These are phyloP conservation scores for Amanita fuliginea DNA, from an alignment of 768 basidiomycete species.

Conservation along the genomic window DNA sequence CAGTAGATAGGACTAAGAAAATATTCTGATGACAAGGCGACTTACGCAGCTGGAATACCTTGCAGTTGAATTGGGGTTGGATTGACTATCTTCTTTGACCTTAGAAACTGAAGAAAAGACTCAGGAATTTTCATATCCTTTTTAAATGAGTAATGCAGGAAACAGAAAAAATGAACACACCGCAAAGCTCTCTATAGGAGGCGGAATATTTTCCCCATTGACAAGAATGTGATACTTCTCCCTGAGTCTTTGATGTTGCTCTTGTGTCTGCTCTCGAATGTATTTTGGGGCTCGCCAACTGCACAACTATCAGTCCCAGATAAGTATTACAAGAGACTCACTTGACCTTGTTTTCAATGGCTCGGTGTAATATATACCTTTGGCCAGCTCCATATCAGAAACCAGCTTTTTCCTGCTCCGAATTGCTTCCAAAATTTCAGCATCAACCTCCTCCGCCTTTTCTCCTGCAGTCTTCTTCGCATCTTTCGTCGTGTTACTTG, in stretches of 20 bases:
- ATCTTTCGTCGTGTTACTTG: slow-evolving; percentile 29
- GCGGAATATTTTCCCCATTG: slow-evolving; percentile 90
- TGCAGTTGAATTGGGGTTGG: slow-evolving; percentile 98
- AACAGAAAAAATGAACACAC: slow-evolving; percentile 26
- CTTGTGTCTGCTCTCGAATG: slow-evolving; percentile 59
- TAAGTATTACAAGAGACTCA: neutral
- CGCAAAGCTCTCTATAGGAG: slow-evolving; percentile 82
- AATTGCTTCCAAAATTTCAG: slow-evolving; percentile 85
- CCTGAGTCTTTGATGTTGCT: slow-evolving; percentile 63
- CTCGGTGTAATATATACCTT: slow-evolving; percentile 87
- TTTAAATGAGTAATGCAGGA: neutral
- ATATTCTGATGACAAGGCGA: neutral
- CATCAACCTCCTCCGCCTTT: slow-evolving; percentile 81
- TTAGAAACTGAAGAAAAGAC: slow-evolving; percentile 72
- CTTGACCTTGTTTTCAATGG: slow-evolving; percentile 67
- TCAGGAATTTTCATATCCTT: slow-evolving; percentile 99
- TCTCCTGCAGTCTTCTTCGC: slow-evolving; percentile 82
- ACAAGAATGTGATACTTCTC: slow-evolving; percentile 91
- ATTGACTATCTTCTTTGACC: slow-evolving; percentile 69
- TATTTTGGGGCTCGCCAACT: slow-evolving; percentile 89
- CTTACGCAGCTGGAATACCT: slow-evolving; percentile 91
- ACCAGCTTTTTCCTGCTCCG: slow-evolving; percentile 85
- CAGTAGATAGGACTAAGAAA: slow-evolving; percentile 10
- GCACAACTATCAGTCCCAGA: slow-evolving; percentile 5
- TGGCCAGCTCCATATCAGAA: slow-evolving; percentile 86